phyloP scores from a whole-genome alignment of 2,329 filamentous ascomycete species.

The Colletotrichum sp. region DNA sequence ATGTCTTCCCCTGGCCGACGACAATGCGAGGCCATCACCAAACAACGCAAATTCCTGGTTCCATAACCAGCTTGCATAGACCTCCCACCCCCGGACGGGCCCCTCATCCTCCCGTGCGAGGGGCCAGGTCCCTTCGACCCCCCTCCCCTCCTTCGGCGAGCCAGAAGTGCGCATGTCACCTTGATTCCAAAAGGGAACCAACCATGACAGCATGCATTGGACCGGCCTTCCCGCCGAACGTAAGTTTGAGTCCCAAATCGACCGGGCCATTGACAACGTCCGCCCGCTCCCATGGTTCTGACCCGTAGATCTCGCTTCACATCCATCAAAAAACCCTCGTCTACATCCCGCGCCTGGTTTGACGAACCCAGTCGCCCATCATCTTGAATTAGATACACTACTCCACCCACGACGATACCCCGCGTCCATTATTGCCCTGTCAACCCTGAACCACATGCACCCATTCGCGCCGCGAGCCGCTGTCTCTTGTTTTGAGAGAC shows the following conservation, averaged over 20 bases:
- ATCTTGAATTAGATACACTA: slow-evolving; percentile 17
- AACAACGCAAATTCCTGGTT: not conserved
- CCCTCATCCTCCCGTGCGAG: not conserved
- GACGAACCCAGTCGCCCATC: slow-evolving; percentile 16
- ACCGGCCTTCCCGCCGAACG: not conserved
- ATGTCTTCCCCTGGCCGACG: not conserved
- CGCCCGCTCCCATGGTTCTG: slow-evolving; percentile 3
- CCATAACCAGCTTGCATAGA: not conserved
- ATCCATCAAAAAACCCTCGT: not conserved
- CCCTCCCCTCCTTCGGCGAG: not conserved
- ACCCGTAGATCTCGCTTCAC: slow-evolving; percentile 11
- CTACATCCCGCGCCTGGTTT: slow-evolving; percentile 3
- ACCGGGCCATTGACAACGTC: slow-evolving; percentile 6
- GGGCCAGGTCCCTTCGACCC: not conserved
- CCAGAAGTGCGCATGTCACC: not conserved
- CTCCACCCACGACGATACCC: slow-evolving; percentile 2
- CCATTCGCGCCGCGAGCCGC: not conserved
- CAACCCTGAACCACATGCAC: not conserved
- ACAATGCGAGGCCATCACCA: slow-evolving; percentile 12
- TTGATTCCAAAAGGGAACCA: not conserved
- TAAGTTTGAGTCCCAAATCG: not conserved
- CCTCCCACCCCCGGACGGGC: not conserved
- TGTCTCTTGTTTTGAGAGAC: slow-evolving; percentile 1
- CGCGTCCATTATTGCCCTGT: not conserved
- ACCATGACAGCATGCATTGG: not conserved